Conservation (phyloP, 2,329 filamentous ascomycete genomes). For the Rutstroemia sp. region DNA sequence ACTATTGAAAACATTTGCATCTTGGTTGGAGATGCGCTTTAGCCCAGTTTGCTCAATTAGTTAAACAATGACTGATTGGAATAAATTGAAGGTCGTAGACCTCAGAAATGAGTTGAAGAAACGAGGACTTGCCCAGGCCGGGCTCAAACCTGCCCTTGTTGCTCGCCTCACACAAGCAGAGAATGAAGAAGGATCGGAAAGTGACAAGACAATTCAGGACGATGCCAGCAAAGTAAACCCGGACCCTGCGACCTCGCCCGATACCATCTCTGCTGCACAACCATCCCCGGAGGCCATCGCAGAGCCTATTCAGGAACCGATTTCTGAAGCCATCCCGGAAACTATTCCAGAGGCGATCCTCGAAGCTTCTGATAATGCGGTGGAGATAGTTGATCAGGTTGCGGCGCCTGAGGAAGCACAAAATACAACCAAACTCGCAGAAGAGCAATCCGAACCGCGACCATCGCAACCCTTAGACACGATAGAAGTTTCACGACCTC, state of each 20-base stretch:
- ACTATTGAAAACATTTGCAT: neutral
- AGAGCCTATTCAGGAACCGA: neutral
- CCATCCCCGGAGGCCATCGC: slow-evolving; percentile 1
- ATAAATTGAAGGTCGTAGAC: slow-evolving; percentile 63
- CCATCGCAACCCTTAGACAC: slow-evolving; percentile 11
- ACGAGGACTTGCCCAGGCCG: slow-evolving; percentile 60
- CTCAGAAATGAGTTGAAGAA: slow-evolving; percentile 68
- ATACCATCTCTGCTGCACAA: slow-evolving; percentile 17
- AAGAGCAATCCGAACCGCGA: neutral
- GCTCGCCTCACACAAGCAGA: slow-evolving; percentile 49
- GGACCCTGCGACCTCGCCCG: slow-evolving; percentile 20
- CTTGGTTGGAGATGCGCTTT: neutral
- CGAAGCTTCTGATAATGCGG: neutral
- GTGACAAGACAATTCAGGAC: slow-evolving; percentile 25
- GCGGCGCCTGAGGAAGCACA: neutral
- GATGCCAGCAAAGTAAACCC: slow-evolving; percentile 19
- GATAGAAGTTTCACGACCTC: slow-evolving; percentile 16
- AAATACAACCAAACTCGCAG: neutral
- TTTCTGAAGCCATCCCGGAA: neutral
- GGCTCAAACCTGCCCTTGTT: slow-evolving; percentile 66
- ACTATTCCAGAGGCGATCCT: neutral
- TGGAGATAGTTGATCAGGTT: neutral
- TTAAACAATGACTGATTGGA: slow-evolving; percentile 42
- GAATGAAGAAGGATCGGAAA: slow-evolving; percentile 30
- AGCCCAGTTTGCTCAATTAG: neutral